A percentile compares a stretch with the other conserved stretches of the same genome.
Evolutionary conservation across 306 rosid species (phyloP).

Genomic region (Inga leiocalycina): DNA sequence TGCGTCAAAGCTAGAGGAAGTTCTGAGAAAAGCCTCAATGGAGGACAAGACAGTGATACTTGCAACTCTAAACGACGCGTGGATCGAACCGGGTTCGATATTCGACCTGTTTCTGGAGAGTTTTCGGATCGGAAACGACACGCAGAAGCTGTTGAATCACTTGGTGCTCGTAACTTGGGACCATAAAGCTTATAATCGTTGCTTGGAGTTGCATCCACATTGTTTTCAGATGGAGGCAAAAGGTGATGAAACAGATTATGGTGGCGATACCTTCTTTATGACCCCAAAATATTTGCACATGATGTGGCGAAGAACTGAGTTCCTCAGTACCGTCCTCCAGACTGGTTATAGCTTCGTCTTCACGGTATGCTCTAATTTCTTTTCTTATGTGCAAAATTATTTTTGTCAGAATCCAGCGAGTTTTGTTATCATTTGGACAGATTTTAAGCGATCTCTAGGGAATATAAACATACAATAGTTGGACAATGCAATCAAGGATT

Average conservation of each 20-base stretch:
- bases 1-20: constrained; percentile 36
- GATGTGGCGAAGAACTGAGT: constrained; percentile 85
- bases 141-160: constrained; percentile 59
- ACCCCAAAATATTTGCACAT: constrained; percentile 61
- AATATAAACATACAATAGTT: background rate
- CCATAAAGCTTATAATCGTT: constrained; percentile 65
- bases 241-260: constrained; percentile 51
- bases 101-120: constrained; percentile 79
- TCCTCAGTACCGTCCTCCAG: constrained; percentile 63
- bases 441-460: background rate
- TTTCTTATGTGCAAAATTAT: background rate
- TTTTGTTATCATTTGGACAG: background rate
- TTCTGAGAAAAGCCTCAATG: constrained; percentile 65
- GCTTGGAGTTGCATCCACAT: constrained; percentile 63
- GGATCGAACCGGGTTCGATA: constrained; percentile 81
- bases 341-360: constrained; percentile 77
- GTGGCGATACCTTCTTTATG: constrained; percentile 73
- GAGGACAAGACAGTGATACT: constrained; percentile 62
- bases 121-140: constrained; percentile 63
- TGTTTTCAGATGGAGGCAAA: constrained; percentile 55
- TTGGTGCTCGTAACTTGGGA: constrained; percentile 73
- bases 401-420: background rate
- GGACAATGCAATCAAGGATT: background rate
- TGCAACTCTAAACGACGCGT: constrained; percentile 83
- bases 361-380: constrained; percentile 52